These are phyloP conservation scores for Citeromyces nyonsensis DNA, from an alignment of 805 yeast genomes.

Conservation along the genomic window DNA sequence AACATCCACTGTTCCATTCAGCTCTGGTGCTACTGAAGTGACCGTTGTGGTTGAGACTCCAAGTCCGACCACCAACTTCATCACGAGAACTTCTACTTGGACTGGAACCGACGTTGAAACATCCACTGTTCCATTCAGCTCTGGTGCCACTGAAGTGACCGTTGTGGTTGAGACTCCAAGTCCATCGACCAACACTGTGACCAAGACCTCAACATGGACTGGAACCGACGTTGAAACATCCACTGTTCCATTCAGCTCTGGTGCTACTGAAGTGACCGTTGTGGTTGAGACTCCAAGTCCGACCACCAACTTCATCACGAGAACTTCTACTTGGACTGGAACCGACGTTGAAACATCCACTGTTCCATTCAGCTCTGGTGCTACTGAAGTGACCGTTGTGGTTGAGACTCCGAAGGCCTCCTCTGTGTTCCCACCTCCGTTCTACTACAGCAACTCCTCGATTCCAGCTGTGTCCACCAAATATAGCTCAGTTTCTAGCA, in stretches of 20 bases:
- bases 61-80: not conserved
- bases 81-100: too few relatives aligned
- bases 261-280: not conserved
- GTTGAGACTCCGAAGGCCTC: not conserved
- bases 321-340: too few relatives aligned
- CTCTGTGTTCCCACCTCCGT: too few relatives aligned
- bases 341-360: not conserved
- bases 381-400: not conserved
- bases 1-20: conserved; percentile 4
- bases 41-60: not conserved
- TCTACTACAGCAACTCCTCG: too few relatives aligned
- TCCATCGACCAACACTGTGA: too few relatives aligned
- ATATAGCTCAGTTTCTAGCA: too few relatives aligned
- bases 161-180: not conserved
- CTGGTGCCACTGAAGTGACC: not conserved
- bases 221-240: too few relatives aligned
- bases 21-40: not conserved
- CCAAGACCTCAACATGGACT: too few relatives aligned
- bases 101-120: too few relatives aligned
- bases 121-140: conserved; percentile 4
- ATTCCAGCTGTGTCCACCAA: too few relatives aligned
- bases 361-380: conserved; percentile 3
- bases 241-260: conserved; percentile 4
- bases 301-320: too few relatives aligned
- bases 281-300: not conserved